Percentiles rank a stretch among this genome's conserved stretches.
phyloP scores from a whole-genome alignment of 2,329 filamentous ascomycete genomes.

The Colletotrichum sojae region DNA sequence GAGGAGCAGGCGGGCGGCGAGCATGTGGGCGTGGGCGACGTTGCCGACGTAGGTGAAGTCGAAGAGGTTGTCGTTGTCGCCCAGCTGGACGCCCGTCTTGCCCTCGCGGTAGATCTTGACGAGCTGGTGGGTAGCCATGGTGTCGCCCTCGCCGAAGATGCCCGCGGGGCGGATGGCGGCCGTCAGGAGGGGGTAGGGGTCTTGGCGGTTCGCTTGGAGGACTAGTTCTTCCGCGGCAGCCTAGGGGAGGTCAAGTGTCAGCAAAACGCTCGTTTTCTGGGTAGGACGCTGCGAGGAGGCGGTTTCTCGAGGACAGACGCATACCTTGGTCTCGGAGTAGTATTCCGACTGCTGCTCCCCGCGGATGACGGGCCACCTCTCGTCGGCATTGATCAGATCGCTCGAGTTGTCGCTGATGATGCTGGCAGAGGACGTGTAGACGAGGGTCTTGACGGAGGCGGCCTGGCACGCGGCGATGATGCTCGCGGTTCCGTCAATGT shows the following conservation, averaged over 20 bases:
- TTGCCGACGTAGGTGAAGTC: slow-evolving; percentile 77
- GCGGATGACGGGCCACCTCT: slow-evolving; percentile 82
- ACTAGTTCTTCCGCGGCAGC: slow-evolving; percentile 87
- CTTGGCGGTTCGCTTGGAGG: slow-evolving; percentile 78
- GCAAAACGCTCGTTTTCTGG: background rate
- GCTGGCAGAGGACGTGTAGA: slow-evolving; percentile 92
- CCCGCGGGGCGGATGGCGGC: slow-evolving; percentile 86
- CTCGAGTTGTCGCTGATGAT: slow-evolving; percentile 85
- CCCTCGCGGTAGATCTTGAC: slow-evolving; percentile 78
- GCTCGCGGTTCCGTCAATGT: slow-evolving; percentile 86
- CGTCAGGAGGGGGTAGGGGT: slow-evolving; percentile 74
- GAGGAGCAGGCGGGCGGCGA: slow-evolving; percentile 82
- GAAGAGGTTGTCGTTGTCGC: slow-evolving; percentile 75
- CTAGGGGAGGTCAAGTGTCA: slow-evolving; percentile 51
- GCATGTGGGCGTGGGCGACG: slow-evolving; percentile 82
- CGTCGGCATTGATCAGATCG: slow-evolving; percentile 88
- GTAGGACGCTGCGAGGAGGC: too few relatives aligned
- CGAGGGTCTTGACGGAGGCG: slow-evolving; percentile 82
- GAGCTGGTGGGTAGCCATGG: slow-evolving; percentile 80
- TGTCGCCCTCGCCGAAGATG: slow-evolving; percentile 93
- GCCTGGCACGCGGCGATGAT: slow-evolving; percentile 81
- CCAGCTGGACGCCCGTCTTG: slow-evolving; percentile 85
- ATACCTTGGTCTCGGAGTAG: slow-evolving; percentile 92
- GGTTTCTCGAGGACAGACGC: slow-evolving; percentile 4
- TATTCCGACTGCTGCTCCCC: slow-evolving; percentile 81